A percentile compares a stretch with the other conserved stretches of the same genome.
Conservation (phyloP, 257 asterid genomes). For the Jasminum sambac region DNA sequence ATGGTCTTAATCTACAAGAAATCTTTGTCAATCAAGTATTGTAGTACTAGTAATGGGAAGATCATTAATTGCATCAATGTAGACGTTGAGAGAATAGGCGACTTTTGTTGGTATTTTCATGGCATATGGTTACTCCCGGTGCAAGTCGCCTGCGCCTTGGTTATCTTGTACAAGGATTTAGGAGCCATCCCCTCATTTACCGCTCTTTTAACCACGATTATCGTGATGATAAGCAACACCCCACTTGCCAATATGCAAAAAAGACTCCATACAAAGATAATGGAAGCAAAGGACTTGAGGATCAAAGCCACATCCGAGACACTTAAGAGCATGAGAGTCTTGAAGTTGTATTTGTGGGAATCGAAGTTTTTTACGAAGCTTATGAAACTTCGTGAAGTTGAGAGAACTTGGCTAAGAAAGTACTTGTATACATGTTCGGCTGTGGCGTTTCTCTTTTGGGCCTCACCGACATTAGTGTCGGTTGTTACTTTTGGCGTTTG, state of each 20-base stretch:
- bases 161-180: constrained; percentile 61
- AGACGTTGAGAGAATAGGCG: constrained; percentile 88
- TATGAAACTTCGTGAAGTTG: constrained; percentile 59
- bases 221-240: constrained; percentile 79
- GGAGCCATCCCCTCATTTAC: constrained; percentile 73
- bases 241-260: constrained; percentile 80
- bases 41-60: constrained; percentile 59
- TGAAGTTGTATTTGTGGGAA: constrained; percentile 88
- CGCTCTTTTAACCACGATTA: constrained; percentile 63
- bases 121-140: constrained; percentile 81
- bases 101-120: constrained; percentile 69
- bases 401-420: constrained; percentile 53
- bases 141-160: constrained; percentile 63
- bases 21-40: constrained; percentile 52
- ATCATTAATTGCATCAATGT: constrained; percentile 65
- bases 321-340: constrained; percentile 69
- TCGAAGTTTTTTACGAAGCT: constrained; percentile 49
- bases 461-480: constrained; percentile 79
- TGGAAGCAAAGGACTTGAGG: constrained; percentile 80
- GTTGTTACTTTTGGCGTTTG: constrained; percentile 77
- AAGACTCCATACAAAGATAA: constrained; percentile 55
- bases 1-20: constrained; percentile 71
- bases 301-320: constrained; percentile 77
- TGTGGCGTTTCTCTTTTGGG: constrained; percentile 81
- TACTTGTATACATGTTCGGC: constrained; percentile 72